A percentile compares a stretch with the other conserved stretches of the same genome.
Conservation (phyloP, 495 filamentous ascomycete species). For the Hypoxylon lenormandii region DNA sequence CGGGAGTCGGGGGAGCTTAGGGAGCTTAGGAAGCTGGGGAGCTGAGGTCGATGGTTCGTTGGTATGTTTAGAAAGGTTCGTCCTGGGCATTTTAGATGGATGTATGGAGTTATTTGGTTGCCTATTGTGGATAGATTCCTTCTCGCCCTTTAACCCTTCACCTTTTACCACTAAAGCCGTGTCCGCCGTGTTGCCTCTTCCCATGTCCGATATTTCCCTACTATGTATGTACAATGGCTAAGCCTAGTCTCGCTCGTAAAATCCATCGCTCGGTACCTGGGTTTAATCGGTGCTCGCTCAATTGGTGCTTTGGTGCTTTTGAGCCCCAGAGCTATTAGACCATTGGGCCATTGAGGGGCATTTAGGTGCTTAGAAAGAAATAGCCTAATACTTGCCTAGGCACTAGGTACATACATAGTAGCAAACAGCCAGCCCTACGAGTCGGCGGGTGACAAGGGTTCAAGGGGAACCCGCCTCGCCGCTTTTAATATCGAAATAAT, state of each 20-base stretch:
- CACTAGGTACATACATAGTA: no score
- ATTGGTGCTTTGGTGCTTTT: no score
- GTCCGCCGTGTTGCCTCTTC: conserved; percentile 8
- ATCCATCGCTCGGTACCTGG: conserved; percentile 14
- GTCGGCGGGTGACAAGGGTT: conserved; percentile 3
- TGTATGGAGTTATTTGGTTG: no score
- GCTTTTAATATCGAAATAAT: conserved; percentile 37
- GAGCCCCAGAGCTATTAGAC: no score
- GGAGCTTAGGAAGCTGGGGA: no score
- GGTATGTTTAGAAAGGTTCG: neutral
- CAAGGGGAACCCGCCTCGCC: conserved; percentile 13
- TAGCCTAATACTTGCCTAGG: conserved; percentile 37
- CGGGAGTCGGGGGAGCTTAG: no score
- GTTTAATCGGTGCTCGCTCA: no score
- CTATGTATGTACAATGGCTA: conserved; percentile 3
- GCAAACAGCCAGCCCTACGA: conserved; percentile 39
- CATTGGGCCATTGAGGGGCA: no score
- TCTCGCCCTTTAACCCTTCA: neutral
- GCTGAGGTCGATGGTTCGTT: no score
- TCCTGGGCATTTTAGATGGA: no score
- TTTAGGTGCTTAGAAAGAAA: neutral
- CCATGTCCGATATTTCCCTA: neutral
- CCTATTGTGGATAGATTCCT: neutral
- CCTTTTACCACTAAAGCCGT: no score
- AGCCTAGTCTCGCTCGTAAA: conserved; percentile 23